Evolutionary conservation across 495 filamentous ascomycete species (phyloP), one percentile per base, ranked within the genome.

Genomic region (Pyronema domesticum): DNA sequence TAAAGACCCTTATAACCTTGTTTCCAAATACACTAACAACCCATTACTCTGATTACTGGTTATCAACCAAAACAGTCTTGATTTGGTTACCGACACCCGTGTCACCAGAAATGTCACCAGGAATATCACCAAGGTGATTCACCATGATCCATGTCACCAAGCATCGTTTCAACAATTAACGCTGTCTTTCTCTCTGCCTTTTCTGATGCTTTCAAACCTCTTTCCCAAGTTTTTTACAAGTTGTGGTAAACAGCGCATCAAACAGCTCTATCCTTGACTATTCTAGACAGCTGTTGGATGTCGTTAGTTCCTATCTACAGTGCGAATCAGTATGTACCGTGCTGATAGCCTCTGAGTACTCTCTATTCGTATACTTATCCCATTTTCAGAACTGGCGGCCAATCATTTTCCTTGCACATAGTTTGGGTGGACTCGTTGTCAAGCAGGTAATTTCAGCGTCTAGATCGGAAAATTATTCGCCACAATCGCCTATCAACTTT

Each of bases 391-490:
- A 7, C 4, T 18, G 14, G 0, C 54, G 58, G 3, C 59, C 59
- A 0, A 44, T 61, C 10, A 47, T 61, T 0, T 61, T 61, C 19
- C 37, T 61, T 9, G 59, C 23, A 18, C 58, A 61, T 44, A 60
- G 57, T 9, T 54, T 60, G 18, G 58, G 58, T 1, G 58, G 58
- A 1, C 30, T 61, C 15, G 40, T 61, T 0, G 11, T 61, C 8
- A 60, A 61, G 15, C 43, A 57, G 49, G 59, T 60, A 40, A 62
- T 52, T 61, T n/a, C n/a, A n/a, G n/a, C n/a, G n/a, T n/a, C n/a
- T n/a, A n/a, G n/a, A n/a, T 58, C 17, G 40, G 39, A 14, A 61
- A 57, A 37, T 61, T 61, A 33, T 3, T 60, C 36, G 57, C 58
- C 33, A 61, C 35, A 23, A 52, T 61, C 46, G 58, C 58, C 10